phyloP scores from a whole-genome alignment of 179 eudicot genomes.

The Pouteria campechiana region DNA sequence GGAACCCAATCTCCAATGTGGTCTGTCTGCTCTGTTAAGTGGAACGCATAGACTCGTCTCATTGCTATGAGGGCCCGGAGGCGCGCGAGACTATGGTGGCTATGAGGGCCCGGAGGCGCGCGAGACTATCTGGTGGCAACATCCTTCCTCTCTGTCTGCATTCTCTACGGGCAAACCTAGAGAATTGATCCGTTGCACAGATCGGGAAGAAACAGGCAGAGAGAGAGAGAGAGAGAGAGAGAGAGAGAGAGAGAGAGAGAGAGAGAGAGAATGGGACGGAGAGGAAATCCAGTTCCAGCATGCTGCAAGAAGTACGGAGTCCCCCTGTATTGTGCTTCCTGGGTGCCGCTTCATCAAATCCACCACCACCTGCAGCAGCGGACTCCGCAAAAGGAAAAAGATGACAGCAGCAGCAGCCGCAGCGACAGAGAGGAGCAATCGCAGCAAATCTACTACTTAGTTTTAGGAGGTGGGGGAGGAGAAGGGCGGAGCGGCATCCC shows the following conservation, averaged over 20 bases:
- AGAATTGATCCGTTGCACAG: no score
- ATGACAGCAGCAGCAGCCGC: slow-evolving; percentile 6
- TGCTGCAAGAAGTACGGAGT: slow-evolving; percentile 64
- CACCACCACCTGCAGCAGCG: slow-evolving; percentile 13
- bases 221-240: background rate
- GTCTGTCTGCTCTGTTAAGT: no score
- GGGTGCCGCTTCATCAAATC: slow-evolving; percentile 70
- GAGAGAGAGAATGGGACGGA: slow-evolving; percentile 4
- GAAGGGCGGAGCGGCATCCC: slow-evolving; percentile 84
- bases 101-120: no score
- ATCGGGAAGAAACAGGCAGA: no score
- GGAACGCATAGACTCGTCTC: no score
- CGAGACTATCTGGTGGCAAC: no score
- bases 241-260: slow-evolving; percentile 6
- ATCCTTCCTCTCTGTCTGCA: no score
- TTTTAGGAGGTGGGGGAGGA: slow-evolving; percentile 86
- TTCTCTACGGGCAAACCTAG: no score
- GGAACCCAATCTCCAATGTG: no score
- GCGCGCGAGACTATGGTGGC: no score
- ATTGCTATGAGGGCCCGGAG: no score
- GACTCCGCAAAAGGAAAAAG: no score
- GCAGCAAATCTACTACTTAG: slow-evolving; percentile 12
- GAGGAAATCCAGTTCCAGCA: slow-evolving; percentile 6
- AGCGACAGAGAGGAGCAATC: slow-evolving; percentile 9
- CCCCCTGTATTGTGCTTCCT: slow-evolving; percentile 75